Conservation (phyloP, 2,329 filamentous ascomycete species). For the Ophiocordyceps camponoti-leonardi region DNA sequence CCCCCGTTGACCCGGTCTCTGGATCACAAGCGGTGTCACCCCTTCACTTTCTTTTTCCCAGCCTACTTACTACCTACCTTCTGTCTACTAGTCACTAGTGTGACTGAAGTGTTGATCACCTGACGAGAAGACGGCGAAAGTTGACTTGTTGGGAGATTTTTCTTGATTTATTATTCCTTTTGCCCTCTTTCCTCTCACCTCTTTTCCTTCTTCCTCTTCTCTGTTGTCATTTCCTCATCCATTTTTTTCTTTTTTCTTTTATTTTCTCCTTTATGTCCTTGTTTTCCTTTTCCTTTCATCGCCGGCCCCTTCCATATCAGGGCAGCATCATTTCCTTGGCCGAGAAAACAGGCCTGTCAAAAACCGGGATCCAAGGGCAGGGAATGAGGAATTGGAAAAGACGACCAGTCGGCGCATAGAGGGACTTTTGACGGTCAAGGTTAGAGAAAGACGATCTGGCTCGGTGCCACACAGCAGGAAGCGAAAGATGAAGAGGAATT, state of each 20-base stretch:
- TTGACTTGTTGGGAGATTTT: too few relatives aligned
- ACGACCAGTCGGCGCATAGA: neutral
- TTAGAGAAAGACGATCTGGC: neutral
- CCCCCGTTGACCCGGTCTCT: too few relatives aligned
- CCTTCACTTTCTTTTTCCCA: too few relatives aligned
- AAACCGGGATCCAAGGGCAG: too few relatives aligned
- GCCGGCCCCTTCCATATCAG: neutral
- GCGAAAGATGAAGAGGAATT: slow-evolving; percentile 10
- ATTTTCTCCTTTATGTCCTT: neutral
- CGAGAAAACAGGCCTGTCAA: neutral
- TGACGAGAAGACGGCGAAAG: too few relatives aligned
- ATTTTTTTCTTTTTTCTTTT: neutral
- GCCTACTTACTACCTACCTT: too few relatives aligned
- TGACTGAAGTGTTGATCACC: too few relatives aligned
- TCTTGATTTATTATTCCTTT: too few relatives aligned
- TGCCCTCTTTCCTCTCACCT: too few relatives aligned
- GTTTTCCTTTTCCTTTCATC: neutral
- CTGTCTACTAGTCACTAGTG: too few relatives aligned
- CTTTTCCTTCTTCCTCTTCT: neutral
- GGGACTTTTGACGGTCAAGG: neutral
- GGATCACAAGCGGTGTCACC: too few relatives aligned
- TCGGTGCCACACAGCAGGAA: neutral
- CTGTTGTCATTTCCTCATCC: neutral
- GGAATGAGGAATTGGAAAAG: neutral
- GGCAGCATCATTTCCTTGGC: neutral